Evolutionary conservation across 1,139 yeast genomes (phyloP).

Genomic region (Kodamaea derodonti): DNA sequence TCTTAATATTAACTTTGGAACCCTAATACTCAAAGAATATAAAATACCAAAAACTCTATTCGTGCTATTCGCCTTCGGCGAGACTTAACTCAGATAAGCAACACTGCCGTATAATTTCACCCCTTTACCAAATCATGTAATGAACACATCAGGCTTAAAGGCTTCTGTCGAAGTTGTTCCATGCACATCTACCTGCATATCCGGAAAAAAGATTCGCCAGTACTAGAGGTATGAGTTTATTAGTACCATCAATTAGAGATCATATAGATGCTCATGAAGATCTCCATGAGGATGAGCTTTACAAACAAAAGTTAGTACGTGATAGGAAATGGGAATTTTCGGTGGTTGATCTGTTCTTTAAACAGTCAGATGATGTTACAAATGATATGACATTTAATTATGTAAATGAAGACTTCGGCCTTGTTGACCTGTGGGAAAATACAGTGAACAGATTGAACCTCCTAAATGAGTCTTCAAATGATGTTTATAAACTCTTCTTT

Average conservation of each 20-base stretch:
- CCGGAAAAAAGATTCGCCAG: no score
- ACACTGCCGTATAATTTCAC: no score
- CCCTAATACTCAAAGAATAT: no score
- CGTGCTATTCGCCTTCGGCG: no score
- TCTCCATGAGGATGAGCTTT: slow-evolving; percentile 28
- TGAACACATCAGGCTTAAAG: no score
- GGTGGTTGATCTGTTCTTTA: slow-evolving; percentile 47
- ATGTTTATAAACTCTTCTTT: slow-evolving; percentile 49
- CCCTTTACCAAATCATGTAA: no score
- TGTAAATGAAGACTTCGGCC: slow-evolving; percentile 46
- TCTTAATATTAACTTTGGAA: no score
- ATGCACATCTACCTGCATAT: no score
- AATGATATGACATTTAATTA: slow-evolving; percentile 50
- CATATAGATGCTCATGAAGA: slow-evolving; percentile 34
- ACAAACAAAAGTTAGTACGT: slow-evolving; percentile 8
- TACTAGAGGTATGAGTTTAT: slow-evolving; percentile 31
- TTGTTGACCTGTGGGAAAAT: slow-evolving; percentile 43
- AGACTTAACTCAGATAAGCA: no score
- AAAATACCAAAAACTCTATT: no score
- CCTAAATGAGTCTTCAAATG: slow-evolving; percentile 25
- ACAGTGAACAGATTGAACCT: slow-evolving; percentile 28
- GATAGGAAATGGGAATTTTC: slow-evolving; percentile 37
- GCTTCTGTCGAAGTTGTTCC: no score
- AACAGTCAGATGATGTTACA: slow-evolving; percentile 42
- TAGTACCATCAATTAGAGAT: slow-evolving; percentile 31